Percentiles rank a stretch among this genome's conserved stretches.
phyloP scores from a whole-genome alignment of 768 basidiomycete genomes.

The Mycena indigotica region DNA sequence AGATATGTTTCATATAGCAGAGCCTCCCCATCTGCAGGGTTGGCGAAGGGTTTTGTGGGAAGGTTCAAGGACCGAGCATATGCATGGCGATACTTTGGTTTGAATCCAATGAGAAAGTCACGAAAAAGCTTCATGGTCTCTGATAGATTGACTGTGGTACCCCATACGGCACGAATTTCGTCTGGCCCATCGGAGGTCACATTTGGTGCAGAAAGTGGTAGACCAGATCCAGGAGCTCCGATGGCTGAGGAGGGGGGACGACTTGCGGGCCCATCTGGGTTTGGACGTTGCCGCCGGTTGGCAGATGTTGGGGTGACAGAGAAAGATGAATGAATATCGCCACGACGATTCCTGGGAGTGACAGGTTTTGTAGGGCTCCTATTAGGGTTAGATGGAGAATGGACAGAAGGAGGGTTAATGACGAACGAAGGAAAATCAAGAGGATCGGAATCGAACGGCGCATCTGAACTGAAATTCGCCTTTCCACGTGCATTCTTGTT shows the following conservation, averaged over 20 bases:
- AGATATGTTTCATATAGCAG: conserved; percentile 80
- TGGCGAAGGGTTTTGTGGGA: conserved; percentile 49
- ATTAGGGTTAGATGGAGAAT: conserved; percentile 1
- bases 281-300: conserved; percentile 38
- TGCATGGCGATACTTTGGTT: conserved; percentile 80
- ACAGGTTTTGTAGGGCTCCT: conserved; percentile 56
- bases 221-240: conserved; percentile 24
- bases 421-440: conserved; percentile 72
- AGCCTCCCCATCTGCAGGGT: conserved; percentile 69
- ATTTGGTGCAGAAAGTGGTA: conserved; percentile 60
- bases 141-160: conserved; percentile 89
- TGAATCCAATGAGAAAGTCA: conserved; percentile 90
- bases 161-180: conserved; percentile 94
- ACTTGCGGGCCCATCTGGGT: conserved; percentile 1
- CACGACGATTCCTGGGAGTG: conserved; percentile 76
- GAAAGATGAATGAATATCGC: conserved; percentile 88
- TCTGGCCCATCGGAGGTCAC: conserved; percentile 73
- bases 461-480: conserved; percentile 36
- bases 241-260: conserved; percentile 20
- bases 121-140: conserved; percentile 91
- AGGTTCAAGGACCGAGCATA: conserved; percentile 69
- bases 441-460: conserved; percentile 60
- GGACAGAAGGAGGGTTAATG: background rate
- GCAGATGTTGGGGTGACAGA: conserved; percentile 53
- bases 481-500: conserved; percentile 48